Evolutionary conservation across 176 grass and related monocot genomes (phyloP).

Genomic region (Aegilops sharonensis): DNA sequence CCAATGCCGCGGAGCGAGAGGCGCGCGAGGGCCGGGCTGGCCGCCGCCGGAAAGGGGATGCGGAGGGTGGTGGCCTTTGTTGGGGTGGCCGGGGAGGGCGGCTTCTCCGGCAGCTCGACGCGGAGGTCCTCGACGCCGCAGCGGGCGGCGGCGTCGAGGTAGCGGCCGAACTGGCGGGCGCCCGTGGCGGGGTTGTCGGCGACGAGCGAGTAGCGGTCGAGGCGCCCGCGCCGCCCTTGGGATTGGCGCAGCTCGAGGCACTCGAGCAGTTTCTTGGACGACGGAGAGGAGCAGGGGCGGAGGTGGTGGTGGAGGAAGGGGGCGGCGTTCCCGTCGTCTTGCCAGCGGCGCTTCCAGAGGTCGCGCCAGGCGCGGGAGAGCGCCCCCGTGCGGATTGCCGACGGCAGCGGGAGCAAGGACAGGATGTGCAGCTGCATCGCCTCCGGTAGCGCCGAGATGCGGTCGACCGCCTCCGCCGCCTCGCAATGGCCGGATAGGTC

Average conservation of each 20-base stretch:
- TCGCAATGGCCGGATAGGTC: neutral
- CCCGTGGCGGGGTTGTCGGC: neutral
- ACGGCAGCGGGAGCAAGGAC: conserved; percentile 43
- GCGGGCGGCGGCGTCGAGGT: conserved; percentile 27
- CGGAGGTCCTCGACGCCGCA: conserved; percentile 49
- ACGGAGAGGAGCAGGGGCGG: neutral
- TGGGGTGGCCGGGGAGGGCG: neutral
- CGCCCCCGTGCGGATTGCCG: conserved; percentile 41
- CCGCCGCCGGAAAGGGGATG: conserved; percentile 33
- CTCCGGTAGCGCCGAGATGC: conserved; percentile 41
- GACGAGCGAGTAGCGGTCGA: conserved; percentile 45
- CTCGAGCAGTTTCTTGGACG: neutral
- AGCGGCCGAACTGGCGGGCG: conserved; percentile 6
- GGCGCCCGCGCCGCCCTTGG: conserved; percentile 17
- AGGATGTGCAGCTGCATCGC: conserved; percentile 43
- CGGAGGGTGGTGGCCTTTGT: neutral
- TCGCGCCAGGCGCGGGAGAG: conserved; percentile 44
- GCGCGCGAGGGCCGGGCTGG: conserved; percentile 30
- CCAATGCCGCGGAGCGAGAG: conserved; percentile 37
- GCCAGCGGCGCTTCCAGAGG: conserved; percentile 51
- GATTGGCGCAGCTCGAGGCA: neutral
- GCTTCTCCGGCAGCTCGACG: conserved; percentile 1
- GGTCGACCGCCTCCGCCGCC: neutral
- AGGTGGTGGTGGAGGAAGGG: conserved; percentile 7
- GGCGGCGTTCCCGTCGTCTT: conserved; percentile 16